Evolutionary conservation across 176 grass and related monocot species (phyloP).

Genomic region (Carex pumila): DNA sequence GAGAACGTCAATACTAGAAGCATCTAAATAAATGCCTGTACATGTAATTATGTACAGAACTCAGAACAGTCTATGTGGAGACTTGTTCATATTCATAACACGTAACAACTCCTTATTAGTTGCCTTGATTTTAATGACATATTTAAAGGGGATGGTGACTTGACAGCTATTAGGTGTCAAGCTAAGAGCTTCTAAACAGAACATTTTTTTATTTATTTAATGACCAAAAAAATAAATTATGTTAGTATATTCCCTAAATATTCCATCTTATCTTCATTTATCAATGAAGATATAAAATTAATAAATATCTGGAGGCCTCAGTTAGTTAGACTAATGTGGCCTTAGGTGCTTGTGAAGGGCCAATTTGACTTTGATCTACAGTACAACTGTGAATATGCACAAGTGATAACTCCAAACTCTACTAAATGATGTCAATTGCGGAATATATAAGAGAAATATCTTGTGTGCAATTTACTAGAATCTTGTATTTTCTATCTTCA

Average conservation of each 20-base stretch:
- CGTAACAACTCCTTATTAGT: neutral
- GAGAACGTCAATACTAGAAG: too few species aligned
- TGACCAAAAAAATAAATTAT: too few species aligned
- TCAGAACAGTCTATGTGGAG: neutral
- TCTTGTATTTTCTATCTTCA: neutral
- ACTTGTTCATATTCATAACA: neutral
- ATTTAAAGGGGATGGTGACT: neutral
- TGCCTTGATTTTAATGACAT: neutral
- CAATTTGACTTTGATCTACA: neutral
- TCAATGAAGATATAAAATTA: neutral
- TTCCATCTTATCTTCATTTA: neutral
- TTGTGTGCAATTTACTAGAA: neutral
- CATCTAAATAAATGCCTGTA: too few species aligned
- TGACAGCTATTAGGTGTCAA: neutral
- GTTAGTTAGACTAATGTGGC: neutral
- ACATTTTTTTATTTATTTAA: neutral
- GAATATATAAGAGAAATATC: neutral
- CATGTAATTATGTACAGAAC: neutral
- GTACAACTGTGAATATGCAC: neutral
- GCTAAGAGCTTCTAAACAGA: neutral
- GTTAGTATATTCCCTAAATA: constrained; percentile 3
- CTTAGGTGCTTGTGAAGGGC: neutral
- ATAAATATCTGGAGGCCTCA: neutral
- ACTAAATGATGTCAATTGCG: neutral
- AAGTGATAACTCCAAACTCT: neutral